Conservation (phyloP, 2,329 filamentous ascomycete genomes). For the Verticillium dahliae region DNA sequence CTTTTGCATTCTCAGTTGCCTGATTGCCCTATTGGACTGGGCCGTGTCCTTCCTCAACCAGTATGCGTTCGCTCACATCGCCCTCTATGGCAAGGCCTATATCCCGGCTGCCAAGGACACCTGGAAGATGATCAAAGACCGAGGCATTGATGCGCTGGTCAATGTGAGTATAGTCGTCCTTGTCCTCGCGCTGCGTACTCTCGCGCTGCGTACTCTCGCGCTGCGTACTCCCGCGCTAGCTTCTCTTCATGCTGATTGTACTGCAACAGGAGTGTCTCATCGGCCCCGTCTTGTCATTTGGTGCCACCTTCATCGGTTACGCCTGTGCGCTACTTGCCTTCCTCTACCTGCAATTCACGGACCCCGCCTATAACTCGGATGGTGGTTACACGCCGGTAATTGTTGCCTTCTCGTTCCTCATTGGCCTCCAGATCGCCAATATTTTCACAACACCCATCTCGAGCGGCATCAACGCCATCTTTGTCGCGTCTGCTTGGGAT, state of each 20-base stretch:
- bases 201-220: neutral
- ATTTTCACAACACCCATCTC: conserved; percentile 84
- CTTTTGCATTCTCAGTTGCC: conserved; percentile 70
- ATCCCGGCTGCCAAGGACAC: conserved; percentile 82
- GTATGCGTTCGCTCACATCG: conserved; percentile 89
- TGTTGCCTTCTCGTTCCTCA: conserved; percentile 79
- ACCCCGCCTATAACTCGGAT: conserved; percentile 67
- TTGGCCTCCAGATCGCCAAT: conserved; percentile 83
- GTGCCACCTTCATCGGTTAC: conserved; percentile 77
- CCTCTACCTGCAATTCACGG: conserved; percentile 77
- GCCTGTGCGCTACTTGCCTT: conserved; percentile 76
- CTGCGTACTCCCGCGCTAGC: neutral
- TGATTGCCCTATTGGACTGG: conserved; percentile 78
- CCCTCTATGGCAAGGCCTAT: conserved; percentile 85
- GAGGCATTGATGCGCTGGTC: conserved; percentile 82
- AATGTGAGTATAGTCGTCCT: conserved; percentile 40
- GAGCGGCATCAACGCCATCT: conserved; percentile 87
- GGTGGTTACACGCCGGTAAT: conserved; percentile 69
- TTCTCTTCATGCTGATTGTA: neutral
- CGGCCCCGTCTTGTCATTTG: conserved; percentile 67
- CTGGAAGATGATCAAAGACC: conserved; percentile 85
- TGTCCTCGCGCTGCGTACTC: neutral
- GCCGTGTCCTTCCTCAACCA: conserved; percentile 82
- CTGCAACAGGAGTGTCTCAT: conserved; percentile 63
- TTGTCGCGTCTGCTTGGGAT: conserved; percentile 69